phyloP scores from a whole-genome alignment of 805 yeast genomes.

The Candida chilensis region DNA sequence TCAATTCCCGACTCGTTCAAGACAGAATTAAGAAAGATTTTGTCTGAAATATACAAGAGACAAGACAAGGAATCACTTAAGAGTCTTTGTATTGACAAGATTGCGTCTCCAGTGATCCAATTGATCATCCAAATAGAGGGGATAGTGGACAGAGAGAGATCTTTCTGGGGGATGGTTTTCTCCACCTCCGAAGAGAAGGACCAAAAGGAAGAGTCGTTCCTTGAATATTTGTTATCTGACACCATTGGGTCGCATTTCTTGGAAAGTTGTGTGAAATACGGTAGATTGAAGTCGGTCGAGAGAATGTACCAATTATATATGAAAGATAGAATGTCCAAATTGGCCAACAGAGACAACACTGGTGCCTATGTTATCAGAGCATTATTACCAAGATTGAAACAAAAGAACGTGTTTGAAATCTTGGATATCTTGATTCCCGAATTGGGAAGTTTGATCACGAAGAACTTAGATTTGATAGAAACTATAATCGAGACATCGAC shows the following conservation, averaged over 20 bases:
- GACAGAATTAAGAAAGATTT: slow-evolving; percentile 41
- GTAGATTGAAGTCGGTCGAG: slow-evolving; percentile 58
- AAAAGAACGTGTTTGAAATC: slow-evolving; percentile 52
- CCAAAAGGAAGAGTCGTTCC: slow-evolving; percentile 64
- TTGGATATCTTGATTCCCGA: slow-evolving; percentile 61
- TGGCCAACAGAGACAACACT: slow-evolving; percentile 75
- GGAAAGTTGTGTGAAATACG: slow-evolving; percentile 56
- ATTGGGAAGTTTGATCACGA: slow-evolving; percentile 49
- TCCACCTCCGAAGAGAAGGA: slow-evolving; percentile 40
- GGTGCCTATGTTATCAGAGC: slow-evolving; percentile 77
- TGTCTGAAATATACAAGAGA: slow-evolving; percentile 20
- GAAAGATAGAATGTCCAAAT: slow-evolving; percentile 61
- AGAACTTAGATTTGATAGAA: slow-evolving; percentile 63
- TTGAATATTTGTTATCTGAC: slow-evolving; percentile 77
- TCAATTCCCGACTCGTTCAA: slow-evolving; percentile 67
- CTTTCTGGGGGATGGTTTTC: slow-evolving; percentile 61
- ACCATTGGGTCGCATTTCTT: slow-evolving; percentile 92
- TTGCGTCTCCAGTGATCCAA: slow-evolving; percentile 86
- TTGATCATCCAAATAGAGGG: slow-evolving; percentile 75
- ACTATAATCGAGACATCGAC: slow-evolving; percentile 60
- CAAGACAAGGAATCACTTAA: too few species aligned
- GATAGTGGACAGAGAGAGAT: slow-evolving; percentile 63
- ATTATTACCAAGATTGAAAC: slow-evolving; percentile 53
- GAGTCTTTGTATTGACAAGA: slow-evolving; percentile 66
- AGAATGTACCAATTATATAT: slow-evolving; percentile 66